Conservation (phyloP, 2,329 filamentous ascomycete genomes). For the Dothideomycetes sp. region DNA sequence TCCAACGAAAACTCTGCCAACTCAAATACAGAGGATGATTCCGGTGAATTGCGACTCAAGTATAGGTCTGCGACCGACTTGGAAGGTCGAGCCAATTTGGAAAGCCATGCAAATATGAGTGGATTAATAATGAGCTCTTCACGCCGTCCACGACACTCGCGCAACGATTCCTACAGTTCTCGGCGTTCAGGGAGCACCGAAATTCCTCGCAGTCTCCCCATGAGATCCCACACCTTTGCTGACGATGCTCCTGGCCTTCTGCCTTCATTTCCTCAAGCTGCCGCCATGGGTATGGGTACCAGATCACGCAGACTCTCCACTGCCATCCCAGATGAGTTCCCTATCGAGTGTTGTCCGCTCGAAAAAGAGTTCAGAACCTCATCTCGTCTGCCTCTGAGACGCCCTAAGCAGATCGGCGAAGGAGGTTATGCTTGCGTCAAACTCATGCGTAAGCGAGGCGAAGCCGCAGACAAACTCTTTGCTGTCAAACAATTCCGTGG, state of each 20-base stretch:
- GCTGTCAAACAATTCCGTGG: slow-evolving; percentile 83
- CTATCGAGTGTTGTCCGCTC: slow-evolving; percentile 35
- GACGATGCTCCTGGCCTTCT: slow-evolving; percentile 6
- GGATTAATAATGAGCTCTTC: not conserved
- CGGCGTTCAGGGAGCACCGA: slow-evolving; percentile 10
- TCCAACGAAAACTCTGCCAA: no score
- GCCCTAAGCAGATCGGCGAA: slow-evolving; percentile 68
- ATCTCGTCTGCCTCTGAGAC: slow-evolving; percentile 44
- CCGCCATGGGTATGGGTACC: slow-evolving; percentile 26
- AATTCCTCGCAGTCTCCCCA: not conserved
- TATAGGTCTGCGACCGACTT: slow-evolving; percentile 9
- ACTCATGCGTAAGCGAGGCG: slow-evolving; percentile 55
- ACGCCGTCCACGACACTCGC: slow-evolving; percentile 5
- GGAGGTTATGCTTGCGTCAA: slow-evolving; percentile 76
- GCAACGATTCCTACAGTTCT: slow-evolving; percentile 9
- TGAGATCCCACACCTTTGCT: slow-evolving; percentile 2
- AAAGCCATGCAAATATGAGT: not conserved
- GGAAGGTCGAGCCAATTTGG: not conserved
- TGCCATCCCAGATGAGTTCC: slow-evolving; percentile 21
- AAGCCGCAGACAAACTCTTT: slow-evolving; percentile 49
- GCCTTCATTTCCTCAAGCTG: slow-evolving; percentile 12
- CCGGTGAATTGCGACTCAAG: slow-evolving; percentile 3
- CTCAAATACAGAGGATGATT: slow-evolving; percentile 4
- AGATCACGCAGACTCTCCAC: slow-evolving; percentile 28
- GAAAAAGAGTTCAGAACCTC: slow-evolving; percentile 24